A percentile compares a stretch with the other conserved stretches of the same genome.
phyloP scores from a whole-genome alignment of 208 protist species.

The Trypanosoma cruzi region DNA sequence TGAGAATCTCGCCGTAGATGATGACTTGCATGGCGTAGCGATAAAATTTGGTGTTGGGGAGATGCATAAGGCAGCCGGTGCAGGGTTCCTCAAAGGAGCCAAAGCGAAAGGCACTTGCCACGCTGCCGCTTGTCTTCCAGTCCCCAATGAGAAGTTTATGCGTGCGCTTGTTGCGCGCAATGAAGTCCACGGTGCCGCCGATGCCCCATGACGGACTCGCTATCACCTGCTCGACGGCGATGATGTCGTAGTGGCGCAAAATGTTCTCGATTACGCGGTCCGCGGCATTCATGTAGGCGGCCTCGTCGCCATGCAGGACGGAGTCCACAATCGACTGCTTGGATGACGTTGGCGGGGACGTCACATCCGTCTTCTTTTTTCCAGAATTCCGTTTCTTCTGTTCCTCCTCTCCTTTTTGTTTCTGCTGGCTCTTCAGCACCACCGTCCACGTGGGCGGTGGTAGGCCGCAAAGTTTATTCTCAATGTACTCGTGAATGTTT shows the following conservation, averaged over 20 bases:
- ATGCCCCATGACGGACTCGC: slow-evolving; percentile 65
- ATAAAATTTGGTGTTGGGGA: slow-evolving; percentile 84
- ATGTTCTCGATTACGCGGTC: slow-evolving; percentile 61
- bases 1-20: slow-evolving; percentile 78
- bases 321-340: slow-evolving; percentile 32
- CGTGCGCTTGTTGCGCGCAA: slow-evolving; percentile 69
- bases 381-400: slow-evolving; percentile 12
- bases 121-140: slow-evolving; percentile 88
- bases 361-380: slow-evolving; percentile 18
- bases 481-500: slow-evolving; percentile 90
- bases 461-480: slow-evolving; percentile 60
- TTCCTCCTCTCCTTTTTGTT: slow-evolving; percentile 12
- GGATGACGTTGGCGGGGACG: neutral
- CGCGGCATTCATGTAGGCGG: slow-evolving; percentile 60
- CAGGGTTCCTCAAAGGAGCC: slow-evolving; percentile 73
- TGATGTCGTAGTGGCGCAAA: slow-evolving; percentile 50
- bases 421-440: slow-evolving; percentile 40
- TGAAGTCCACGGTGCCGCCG: slow-evolving; percentile 83
- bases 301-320: slow-evolving; percentile 78
- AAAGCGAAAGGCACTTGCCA: slow-evolving; percentile 79
- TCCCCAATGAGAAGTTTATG: slow-evolving; percentile 77
- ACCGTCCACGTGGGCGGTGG: slow-evolving; percentile 70
- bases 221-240: slow-evolving; percentile 75
- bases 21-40: slow-evolving; percentile 88
- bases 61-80: slow-evolving; percentile 67